phyloP scores from a whole-genome alignment of 805 yeast species.

The Candida qinlingensis region DNA sequence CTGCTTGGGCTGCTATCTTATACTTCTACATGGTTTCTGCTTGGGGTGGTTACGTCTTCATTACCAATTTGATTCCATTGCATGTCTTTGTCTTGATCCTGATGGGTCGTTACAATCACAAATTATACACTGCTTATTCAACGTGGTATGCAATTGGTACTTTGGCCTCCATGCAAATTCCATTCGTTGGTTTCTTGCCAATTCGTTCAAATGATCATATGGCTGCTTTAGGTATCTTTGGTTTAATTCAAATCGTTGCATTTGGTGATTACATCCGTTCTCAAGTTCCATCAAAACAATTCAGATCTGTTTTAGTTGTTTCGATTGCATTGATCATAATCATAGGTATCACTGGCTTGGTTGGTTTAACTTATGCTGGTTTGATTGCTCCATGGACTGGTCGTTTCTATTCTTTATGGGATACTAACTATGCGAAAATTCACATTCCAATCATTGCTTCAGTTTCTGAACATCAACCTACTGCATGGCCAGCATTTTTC shows the following conservation, averaged over 20 bases:
- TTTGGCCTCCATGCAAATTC: conserved; percentile 98
- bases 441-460: conserved; percentile 99
- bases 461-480: conserved; percentile 98
- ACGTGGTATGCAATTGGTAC: conserved; percentile 98
- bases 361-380: conserved; percentile 81
- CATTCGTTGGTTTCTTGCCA: conserved; percentile 96
- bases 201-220: conserved; percentile 96
- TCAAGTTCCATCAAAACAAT: conserved; percentile 65
- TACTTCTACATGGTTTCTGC: conserved; percentile 99
- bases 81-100: conserved; percentile 85
- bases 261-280: conserved; percentile 77
- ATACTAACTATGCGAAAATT: conserved; percentile 93
- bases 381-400: conserved; percentile 99
- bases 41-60: conserved; percentile 99
- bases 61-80: conserved; percentile 93
- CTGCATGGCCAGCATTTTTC: conserved; percentile 99
- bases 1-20: conserved; percentile 74
- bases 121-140: conserved; percentile 83
- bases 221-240: conserved; percentile 97
- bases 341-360: conserved; percentile 66
- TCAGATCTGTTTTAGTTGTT: conserved; percentile 60
- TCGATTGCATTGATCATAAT: conserved; percentile 50
- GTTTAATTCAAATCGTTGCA: conserved; percentile 85
- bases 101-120: conserved; percentile 90
- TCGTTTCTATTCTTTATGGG: conserved; percentile 97